Evolutionary conservation across 2,329 filamentous ascomycete genomes (phyloP), one percentile per base, ranked within the genome.

Genomic region (Sphaceloma murrayae): DNA sequence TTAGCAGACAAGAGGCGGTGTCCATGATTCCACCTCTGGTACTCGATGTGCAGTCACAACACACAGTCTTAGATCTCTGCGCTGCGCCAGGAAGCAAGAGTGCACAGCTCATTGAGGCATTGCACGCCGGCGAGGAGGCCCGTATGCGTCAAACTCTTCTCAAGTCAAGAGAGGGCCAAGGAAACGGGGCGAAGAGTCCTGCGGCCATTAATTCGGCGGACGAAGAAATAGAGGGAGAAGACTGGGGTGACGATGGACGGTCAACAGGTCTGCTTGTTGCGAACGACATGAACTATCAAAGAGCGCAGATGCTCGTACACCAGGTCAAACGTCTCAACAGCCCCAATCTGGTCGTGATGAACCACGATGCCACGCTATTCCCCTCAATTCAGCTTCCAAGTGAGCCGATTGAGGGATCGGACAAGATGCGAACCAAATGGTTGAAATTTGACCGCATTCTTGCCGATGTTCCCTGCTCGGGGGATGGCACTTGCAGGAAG

Each of bases 11-110:
- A 65, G 91, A 98, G 67, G 82, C 94, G 33, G 91, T 98, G 58
- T 94, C 86, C 69, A 98, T 98, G 91, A 96, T 98, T 51, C 91
- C 91, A 18, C 91, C 91, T 18, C 74, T 96, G 54, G 72, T 96
- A 55, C 83, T 98, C 71, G 88, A 96, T 57, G 73, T 96, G 40
- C 78, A 78, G 54, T 88, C 91, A 3, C 85, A 88, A 43, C 94
- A 95, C 81, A 83, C 82, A 1, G 88, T 95, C 7, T 68, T 98
- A 54, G 91, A 98, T 63, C 80, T 98, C 69, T 98, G 91, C 65
- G 91, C 91, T 48, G 91, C 91, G 1, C 91, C 91, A 1, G 91
- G 91, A 48, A 96, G 89, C 70, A 98, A 98, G 72, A 88, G 91
- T 9, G 85, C 87, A 3, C 91, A 98, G 68, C 68, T 98, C 46